Percentiles rank a stretch among this genome's conserved stretches.
Conservation (phyloP, 1,284 basidiomycete genomes). For the Ganoderma resinaceum region DNA sequence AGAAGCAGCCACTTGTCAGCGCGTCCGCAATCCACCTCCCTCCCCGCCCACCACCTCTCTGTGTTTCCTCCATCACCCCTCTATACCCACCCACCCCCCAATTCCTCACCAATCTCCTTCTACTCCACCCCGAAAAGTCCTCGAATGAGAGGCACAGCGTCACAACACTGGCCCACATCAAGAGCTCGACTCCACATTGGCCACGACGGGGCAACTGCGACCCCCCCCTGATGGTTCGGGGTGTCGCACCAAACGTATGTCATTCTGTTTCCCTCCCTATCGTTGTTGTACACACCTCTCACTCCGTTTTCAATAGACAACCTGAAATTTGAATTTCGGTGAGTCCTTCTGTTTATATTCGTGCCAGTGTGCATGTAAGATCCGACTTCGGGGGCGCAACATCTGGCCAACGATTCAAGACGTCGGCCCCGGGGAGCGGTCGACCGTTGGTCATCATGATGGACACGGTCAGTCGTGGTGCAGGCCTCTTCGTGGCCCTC, state of each 20-base stretch:
- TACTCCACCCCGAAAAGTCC: too few species aligned
- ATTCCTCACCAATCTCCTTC: neutral
- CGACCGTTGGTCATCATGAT: neutral
- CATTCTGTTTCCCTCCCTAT: neutral
- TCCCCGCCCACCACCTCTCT: neutral
- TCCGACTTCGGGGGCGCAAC: constrained; percentile 15
- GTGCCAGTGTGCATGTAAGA: too few species aligned
- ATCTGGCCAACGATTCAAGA: constrained; percentile 14
- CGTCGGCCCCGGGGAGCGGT: constrained; percentile 18
- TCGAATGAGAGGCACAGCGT: too few species aligned
- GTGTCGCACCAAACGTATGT: neutral
- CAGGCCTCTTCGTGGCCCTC: constrained; percentile 26
- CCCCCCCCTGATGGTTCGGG: neutral
- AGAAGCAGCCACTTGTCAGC: neutral
- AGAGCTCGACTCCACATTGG: too few species aligned
- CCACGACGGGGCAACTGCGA: neutral
- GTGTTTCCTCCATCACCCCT: too few species aligned
- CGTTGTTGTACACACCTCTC: neutral
- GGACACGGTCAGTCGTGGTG: constrained; percentile 14
- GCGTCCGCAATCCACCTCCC: neutral
- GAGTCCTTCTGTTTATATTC: too few species aligned
- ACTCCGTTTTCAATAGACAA: too few species aligned
- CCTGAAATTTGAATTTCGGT: too few species aligned
- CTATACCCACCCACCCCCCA: neutral
- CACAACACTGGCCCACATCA: too few species aligned